Base-by-base conservation (phyloP, 1,284 basidiomycete species). In the Cystobasidium slooffiae region DNA sequence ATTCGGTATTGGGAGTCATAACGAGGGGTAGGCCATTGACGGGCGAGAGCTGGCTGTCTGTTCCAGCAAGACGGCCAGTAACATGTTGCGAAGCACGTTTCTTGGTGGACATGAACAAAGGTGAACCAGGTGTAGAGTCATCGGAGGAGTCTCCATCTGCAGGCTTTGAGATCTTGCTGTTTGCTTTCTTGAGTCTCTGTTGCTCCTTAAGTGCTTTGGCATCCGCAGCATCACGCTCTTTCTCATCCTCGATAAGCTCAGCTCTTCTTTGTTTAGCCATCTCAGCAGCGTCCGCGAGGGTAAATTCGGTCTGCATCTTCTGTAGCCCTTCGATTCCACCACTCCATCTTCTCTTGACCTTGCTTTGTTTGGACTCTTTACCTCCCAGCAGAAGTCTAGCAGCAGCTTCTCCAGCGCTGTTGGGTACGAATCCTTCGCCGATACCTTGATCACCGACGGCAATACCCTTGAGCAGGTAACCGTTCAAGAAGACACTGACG, bases 401-500 rank as follows among this genome's bases (percentile, higher is more conserved):
- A 24, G 81, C 82, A 0, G 84, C 83, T 9, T 86, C 82, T 68
- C 84, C 84, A 8, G 82, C 81, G 6, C 77, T 78, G 0, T 85
- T 83, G 22, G 85, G 84, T 44, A 84, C 82, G 66, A 85, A 83
- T 37, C 83, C 83, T 6, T 83, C 82, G 12, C 83, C 83, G 67
- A 80, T 82, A 7, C 82, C 72, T 53, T 51, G 46, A 68, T 84
- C 82, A 20, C 76, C 73, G 39, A 75, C 65, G 0, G 87, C 86
- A 75, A 88, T 87, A 18, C 87, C 87, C 83, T 94, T 96, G 76
- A 99, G 87, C 44, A 99, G 86, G 82, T 94, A 97, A 0, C 94
- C 94, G 80, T 99, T 99, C 77, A 99, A 86, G 76, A 91, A 88
- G 77, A 99, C 90, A 77, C 91, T 93, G 78, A 96, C 87, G 3